Conservation (phyloP, 148 eudicot species). For the Polygonum aviculare region DNA sequence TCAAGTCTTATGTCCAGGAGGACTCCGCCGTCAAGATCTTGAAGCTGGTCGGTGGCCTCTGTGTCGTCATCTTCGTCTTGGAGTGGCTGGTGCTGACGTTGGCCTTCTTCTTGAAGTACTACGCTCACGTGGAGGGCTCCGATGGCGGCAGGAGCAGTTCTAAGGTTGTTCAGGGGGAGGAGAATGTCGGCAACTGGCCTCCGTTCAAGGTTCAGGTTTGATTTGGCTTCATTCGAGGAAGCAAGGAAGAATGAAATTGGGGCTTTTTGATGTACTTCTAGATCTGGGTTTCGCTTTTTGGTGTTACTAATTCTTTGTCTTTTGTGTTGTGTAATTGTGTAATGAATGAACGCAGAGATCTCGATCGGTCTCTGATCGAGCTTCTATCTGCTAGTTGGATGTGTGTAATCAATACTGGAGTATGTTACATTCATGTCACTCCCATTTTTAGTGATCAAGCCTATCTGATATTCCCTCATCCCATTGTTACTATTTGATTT, state of each 20-base stretch:
- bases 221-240: background rate
- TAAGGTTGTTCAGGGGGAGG: constrained; percentile 7
- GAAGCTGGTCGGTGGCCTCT: constrained; percentile 39
- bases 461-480: background rate
- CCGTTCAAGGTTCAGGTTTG: constrained; percentile 12
- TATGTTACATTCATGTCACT: background rate
- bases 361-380: constrained; percentile 3
- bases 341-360: constrained; percentile 4
- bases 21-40: constrained; percentile 36
- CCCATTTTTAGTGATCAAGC: background rate
- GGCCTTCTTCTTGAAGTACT: constrained; percentile 38
- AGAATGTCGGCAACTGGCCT: constrained; percentile 7
- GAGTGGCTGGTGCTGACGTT: constrained; percentile 41
- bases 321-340: background rate
- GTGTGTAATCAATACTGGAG: background rate
- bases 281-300: background rate
- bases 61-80: constrained; percentile 33
- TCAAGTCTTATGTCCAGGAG: constrained; percentile 49
- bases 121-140: constrained; percentile 15
- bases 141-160: background rate
- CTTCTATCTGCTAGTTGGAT: background rate
- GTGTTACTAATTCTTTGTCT: background rate
- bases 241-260: background rate
- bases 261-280: too few species aligned
- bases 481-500: too few species aligned